Conservation (phyloP, 179 eudicot species). For the Vitellaria paradoxa region DNA sequence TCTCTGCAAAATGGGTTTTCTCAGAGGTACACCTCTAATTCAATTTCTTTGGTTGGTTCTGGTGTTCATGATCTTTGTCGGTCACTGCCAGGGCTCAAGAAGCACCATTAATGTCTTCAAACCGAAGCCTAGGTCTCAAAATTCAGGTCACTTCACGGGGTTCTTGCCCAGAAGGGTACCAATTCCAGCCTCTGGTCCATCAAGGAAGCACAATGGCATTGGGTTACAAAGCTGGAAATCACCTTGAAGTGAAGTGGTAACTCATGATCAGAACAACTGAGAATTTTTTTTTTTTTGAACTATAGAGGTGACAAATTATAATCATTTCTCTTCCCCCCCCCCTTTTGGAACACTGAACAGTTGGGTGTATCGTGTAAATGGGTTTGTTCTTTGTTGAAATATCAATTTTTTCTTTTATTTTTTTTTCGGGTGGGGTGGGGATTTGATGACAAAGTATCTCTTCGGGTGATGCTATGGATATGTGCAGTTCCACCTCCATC, state of each 20-base stretch:
- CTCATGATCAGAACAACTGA: background rate
- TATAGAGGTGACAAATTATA: slow-evolving; percentile 12
- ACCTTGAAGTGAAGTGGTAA: no score
- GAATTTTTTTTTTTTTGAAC: background rate
- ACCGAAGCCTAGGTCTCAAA: slow-evolving; percentile 31
- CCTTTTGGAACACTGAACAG: background rate
- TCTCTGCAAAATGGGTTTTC: slow-evolving; percentile 12
- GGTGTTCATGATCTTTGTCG: slow-evolving; percentile 25
- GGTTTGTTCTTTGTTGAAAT: slow-evolving; percentile 8
- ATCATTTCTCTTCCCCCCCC: background rate
- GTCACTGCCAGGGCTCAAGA: slow-evolving; percentile 42
- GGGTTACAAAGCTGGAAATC: slow-evolving; percentile 50
- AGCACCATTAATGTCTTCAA: slow-evolving; percentile 33
- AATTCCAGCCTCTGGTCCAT: slow-evolving; percentile 56
- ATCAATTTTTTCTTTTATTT: slow-evolving; percentile 16
- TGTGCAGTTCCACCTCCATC: slow-evolving; percentile 7
- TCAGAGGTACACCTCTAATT: slow-evolving; percentile 18
- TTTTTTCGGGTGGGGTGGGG: no score
- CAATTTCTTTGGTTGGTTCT: slow-evolving; percentile 21
- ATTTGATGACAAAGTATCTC: background rate
- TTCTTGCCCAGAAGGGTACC: slow-evolving; percentile 53
- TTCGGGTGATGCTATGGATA: background rate
- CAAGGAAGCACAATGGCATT: slow-evolving; percentile 66
- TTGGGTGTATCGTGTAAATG: slow-evolving; percentile 11
- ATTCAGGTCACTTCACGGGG: slow-evolving; percentile 44